phyloP scores from a whole-genome alignment of 345 rosid genomes.

The Microthlaspi erraticum region DNA sequence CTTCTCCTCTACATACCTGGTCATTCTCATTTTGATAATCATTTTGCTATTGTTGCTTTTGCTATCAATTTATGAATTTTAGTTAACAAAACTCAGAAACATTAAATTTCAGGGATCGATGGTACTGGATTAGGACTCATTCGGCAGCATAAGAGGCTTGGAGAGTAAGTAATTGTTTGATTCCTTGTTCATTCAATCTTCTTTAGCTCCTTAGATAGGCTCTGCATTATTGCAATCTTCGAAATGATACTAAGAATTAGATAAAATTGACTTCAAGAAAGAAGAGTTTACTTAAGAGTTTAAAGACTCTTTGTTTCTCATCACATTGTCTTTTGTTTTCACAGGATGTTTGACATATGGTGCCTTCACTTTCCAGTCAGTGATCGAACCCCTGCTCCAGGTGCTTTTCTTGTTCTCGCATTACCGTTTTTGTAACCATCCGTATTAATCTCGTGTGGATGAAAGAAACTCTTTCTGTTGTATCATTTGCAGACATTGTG shows the following conservation, averaged over 20 bases:
- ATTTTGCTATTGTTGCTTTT: no score
- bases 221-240: no score
- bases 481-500: constrained; percentile 50
- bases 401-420: constrained; percentile 20
- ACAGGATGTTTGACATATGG: constrained; percentile 71
- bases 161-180: constrained; percentile 49
- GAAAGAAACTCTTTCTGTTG: constrained; percentile 1
- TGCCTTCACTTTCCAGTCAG: constrained; percentile 69
- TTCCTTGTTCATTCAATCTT: neutral
- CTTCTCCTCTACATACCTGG: constrained; percentile 68
- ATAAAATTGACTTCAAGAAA: neutral
- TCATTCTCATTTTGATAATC: constrained; percentile 20
- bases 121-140: constrained; percentile 78
- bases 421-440: no score
- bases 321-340: constrained; percentile 1
- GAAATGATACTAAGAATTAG: no score
- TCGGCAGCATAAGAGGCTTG: constrained; percentile 61
- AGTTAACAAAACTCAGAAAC: neutral
- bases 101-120: constrained; percentile 59
- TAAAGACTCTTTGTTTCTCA: neutral
- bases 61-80: no score
- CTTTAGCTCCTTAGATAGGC: no score
- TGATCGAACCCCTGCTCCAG: constrained; percentile 65
- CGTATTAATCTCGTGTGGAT: neutral
- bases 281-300: no score